Evolutionary conservation across 768 basidiomycete genomes (phyloP).

Genomic region (Kwoniella sp.): DNA sequence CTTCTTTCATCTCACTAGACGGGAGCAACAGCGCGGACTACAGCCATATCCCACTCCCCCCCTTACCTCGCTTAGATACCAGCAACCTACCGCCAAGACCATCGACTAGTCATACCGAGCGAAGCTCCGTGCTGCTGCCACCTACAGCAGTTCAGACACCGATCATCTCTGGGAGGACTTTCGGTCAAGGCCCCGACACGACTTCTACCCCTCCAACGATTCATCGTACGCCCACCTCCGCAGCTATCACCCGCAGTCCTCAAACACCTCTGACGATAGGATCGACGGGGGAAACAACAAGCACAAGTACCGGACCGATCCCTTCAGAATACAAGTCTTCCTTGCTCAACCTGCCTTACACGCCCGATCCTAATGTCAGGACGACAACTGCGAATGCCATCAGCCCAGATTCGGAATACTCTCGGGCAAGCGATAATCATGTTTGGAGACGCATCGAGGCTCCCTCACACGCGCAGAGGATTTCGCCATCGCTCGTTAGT

Average conservation of each 20-base stretch:
- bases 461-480: background rate
- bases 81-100: background rate
- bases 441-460: background rate
- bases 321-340: background rate
- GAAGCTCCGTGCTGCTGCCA: background rate
- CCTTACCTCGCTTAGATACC: background rate
- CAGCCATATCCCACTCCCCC: background rate
- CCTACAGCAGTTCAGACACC: background rate
- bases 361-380: too few species aligned
- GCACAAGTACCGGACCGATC: background rate
- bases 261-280: background rate
- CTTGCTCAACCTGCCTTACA: slow-evolving; percentile 1
- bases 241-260: background rate
- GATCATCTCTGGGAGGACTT: background rate
- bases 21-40: background rate
- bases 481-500: background rate
- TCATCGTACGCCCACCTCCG: background rate
- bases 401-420: background rate
- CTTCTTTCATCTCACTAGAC: background rate
- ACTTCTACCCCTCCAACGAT: background rate
- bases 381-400: background rate
- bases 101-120: background rate
- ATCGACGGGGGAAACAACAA: background rate
- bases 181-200: background rate
- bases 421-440: background rate